Evolutionary conservation across 2,329 filamentous ascomycete genomes (phyloP).

Genomic region (Trichoderma sp.): DNA sequence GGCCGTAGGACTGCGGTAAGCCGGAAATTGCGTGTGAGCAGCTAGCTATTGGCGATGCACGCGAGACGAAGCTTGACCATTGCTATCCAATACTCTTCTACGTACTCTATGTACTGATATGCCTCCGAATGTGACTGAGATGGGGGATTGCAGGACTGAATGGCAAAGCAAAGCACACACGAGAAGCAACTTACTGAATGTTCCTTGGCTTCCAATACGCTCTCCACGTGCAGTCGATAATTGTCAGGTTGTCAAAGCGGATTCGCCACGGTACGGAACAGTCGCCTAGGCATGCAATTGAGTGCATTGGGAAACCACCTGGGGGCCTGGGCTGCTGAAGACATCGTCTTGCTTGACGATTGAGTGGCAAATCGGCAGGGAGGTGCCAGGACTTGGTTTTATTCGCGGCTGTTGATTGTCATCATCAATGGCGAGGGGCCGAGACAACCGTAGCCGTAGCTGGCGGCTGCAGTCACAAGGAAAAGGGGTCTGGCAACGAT

Average conservation of each 20-base stretch:
- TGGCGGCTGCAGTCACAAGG: background rate
- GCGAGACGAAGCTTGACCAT: background rate
- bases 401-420: background rate
- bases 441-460: background rate
- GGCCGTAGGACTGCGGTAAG: background rate
- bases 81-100: background rate
- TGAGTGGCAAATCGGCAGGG: constrained; percentile 8
- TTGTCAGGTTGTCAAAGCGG: background rate
- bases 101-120: background rate
- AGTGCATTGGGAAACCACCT: background rate
- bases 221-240: background rate
- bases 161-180: background rate
- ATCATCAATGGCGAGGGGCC: background rate
- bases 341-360: background rate
- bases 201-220: background rate
- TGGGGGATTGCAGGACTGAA: background rate
- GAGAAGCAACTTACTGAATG: background rate
- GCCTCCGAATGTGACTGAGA: background rate
- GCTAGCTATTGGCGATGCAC: background rate
- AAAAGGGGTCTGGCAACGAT: background rate
- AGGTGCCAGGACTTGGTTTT: constrained; percentile 35
- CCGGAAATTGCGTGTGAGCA: background rate
- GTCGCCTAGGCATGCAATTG: background rate
- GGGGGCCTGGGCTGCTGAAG: background rate
- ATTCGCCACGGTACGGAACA: background rate